Base-by-base conservation (phyloP, 805 yeast species). In the Kluyveromyces nonfermentans region DNA sequence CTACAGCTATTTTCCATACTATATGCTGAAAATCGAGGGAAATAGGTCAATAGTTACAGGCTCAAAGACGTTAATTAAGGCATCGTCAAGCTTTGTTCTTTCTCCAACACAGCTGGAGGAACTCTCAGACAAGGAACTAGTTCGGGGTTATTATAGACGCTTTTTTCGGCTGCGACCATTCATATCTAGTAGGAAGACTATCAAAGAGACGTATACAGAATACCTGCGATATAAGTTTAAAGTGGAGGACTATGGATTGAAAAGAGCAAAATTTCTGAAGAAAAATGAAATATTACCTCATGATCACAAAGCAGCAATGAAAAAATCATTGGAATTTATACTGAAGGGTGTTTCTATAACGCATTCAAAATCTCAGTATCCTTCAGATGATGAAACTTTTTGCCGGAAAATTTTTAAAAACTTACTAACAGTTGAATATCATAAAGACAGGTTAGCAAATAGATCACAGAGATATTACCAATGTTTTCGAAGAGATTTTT, bases 151-250 rank as follows among this genome's bases (percentile, higher is more conserved):
- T 9, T 61, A 62, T 40, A 48, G 64, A 33, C 44, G 65, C 31
- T 49, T 61, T 43, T 25, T 56, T 16, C 46, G 66, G 33, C 44
- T 63, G 21, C 48, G 40, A 19, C 59, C 59, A 3, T 54, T 60
- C 19, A 33, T 63, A 4, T 60, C 64, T 1, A 49, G 47, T 16
- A 49, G 56, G n/a, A 42, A 38, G 16, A 55, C 54, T 58, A 52
- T 62, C 0, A 48, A 45, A 44, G 43, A 48, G 4, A 56, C 60
- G 0, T 63, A 60, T 41, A 48, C 45, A 2, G 52, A 52, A 1
- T 63, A 63, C 40, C 36, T 63, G 7, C 45, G 56, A 17, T 55
- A 56, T 36, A 63, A 62, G 46, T 62, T 55, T 37, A 53, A 36
- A 28, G 39, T 46, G 12, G 67, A 62, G 44, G 46, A 61, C 42